Base-by-base conservation (phyloP, 1,284 basidiomycete species). In the Wallemia ichthyophaga region DNA sequence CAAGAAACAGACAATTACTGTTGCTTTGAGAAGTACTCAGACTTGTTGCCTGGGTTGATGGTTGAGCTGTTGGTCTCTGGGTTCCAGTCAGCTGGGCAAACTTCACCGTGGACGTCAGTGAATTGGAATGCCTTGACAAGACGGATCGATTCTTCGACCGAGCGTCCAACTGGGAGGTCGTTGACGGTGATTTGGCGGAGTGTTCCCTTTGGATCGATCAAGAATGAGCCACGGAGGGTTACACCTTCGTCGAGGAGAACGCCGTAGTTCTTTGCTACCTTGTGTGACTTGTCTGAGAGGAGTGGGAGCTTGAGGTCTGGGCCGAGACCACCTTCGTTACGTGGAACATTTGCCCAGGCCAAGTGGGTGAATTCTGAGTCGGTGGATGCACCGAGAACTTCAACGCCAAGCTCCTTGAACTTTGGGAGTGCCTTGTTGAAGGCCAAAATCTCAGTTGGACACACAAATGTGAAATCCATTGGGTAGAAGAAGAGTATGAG, bases 401-500 rank as follows among this genome's bases (percentile, higher is more conserved):
- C 74, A 55, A 83, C 80, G 70, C 80, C 78, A 64, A 88, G 73
- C 61, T 75, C 75, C 60, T 77, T 73, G 74, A 91, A 87, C 64
- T 77, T 73, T 56, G 76, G 68, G 57, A 89, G 76, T 3, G 83
- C 81, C 64, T 84, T 81, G 70, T 89, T 87, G 76, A 88, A 91
- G 1, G 86, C 86, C 56, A 89, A 78, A 67, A 91, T 88, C 71
- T 91, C 86, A 62, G 86, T 88, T 31, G 86, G 86, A 73, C 86
- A 88, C 65, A 89, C 85, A 66, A 88, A 85, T 57, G 81, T 84
- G 56, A 68, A 67, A 59, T 71, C 69, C 62, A 85, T 78, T 27
- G 83, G 84, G 70, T 85, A 85, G 72, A 84, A 85, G 70, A 83
- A 73, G 21, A 85, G 75, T 54, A 85, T 73, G 24, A 83, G 78